These are phyloP conservation scores for Cordyceps fumosorosea DNA, from an alignment of 2,329 filamentous ascomycete species.

Conservation along the genomic window DNA sequence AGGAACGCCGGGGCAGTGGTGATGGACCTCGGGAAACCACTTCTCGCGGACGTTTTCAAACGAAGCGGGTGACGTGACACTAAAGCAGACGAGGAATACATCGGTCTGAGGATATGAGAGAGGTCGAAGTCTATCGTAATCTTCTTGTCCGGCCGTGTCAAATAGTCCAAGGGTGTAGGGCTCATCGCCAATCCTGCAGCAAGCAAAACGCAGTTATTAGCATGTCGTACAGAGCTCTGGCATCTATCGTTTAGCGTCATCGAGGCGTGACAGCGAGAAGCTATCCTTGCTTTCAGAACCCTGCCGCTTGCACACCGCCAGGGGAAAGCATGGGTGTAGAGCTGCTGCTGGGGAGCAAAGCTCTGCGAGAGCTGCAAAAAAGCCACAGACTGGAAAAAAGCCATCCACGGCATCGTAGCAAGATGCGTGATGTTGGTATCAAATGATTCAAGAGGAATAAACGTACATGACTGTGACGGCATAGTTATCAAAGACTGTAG, in stretches of 20 bases:
- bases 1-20: conserved; percentile 95
- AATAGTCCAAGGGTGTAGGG: conserved; percentile 96
- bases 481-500: conserved; percentile 99
- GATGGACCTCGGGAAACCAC: conserved; percentile 97
- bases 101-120: conserved; percentile 98
- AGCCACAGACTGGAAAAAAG: background rate
- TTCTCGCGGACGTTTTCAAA: conserved; percentile 99
- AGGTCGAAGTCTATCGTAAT: conserved; percentile 95
- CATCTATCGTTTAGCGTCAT: background rate
- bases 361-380: background rate
- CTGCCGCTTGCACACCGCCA: conserved; percentile 8
- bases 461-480: conserved; percentile 99
- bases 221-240: conserved; percentile 14
- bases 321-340: conserved; percentile 1
- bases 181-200: conserved; percentile 89
- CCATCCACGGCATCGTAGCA: background rate
- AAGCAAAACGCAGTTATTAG: conserved; percentile 11
- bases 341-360: background rate
- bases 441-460: conserved; percentile 15
- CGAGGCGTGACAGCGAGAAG: background rate
- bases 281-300: background rate
- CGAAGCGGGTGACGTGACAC: conserved; percentile 91
- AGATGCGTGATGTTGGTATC: background rate
- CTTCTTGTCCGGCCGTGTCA: conserved; percentile 98
- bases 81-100: conserved; percentile 98